Base-by-base conservation (phyloP, 768 basidiomycete species). In the Lyophyllum shimeji region DNA sequence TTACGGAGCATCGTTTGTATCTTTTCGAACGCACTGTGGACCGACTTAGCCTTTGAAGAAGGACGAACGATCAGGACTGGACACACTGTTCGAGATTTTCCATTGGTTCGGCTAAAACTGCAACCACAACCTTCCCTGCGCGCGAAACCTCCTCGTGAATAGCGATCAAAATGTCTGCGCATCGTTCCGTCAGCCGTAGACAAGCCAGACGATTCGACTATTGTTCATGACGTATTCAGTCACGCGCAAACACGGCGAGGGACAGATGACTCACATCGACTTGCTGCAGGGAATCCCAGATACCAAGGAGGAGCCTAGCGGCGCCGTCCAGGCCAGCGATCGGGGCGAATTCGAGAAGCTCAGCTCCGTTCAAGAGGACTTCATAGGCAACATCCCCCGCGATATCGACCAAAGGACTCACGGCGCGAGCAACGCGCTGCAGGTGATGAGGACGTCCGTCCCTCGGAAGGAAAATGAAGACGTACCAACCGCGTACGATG, bases 151-250 rank as follows among this genome's bases (percentile, higher is more conserved):
- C 87, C 25, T 80, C 77, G 0, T 81, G 77, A 12, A 91, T 78
- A 13, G 80, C 77, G 20, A 83, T 68, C 5, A 90, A 75, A 21
- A 86, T 78, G 23, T 81, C 80, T 0, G 89, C 89, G 58, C 87
- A 89, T 31, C 87, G 82, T 63, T 89, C 84, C 0, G 86, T 85
- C 2, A 91, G 74, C 11, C 87, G 85, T 29, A 91, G 74, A 62
- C 86, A 88, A 0, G 81, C 80, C n/a, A 85, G 70, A 25, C 85
- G 78, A 59, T 91, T 89, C 58, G 80, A 80, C 89, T 91, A 59
- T 43, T 33, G 15, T 34, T 45, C 40, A 25, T 20, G 20, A 45
- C n/a, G n/a, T n/a, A 31, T 43, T 21, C 44, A 5, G 17, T 24
- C 46, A 31, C 1, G 11, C 39, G 52, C 37, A 25, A 31, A 44